Conservation (phyloP, 179 eudicot genomes). For the Sideroxylon spinosum region DNA sequence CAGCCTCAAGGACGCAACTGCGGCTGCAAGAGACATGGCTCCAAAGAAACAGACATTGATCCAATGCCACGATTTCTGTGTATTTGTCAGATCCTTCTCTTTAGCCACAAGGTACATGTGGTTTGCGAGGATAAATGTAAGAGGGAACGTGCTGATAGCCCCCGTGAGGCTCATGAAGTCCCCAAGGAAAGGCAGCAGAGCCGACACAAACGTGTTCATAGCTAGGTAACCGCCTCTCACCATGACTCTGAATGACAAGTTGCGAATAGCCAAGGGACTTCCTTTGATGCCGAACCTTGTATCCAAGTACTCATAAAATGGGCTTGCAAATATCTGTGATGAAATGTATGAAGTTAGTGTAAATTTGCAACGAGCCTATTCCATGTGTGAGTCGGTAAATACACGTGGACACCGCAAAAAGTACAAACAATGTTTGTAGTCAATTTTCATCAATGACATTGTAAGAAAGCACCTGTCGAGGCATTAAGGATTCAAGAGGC, state of each 20-base stretch:
- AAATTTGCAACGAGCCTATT: neutral
- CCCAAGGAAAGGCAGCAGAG: constrained; percentile 80
- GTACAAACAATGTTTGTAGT: neutral
- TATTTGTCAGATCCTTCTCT: constrained; percentile 35
- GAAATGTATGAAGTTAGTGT: neutral
- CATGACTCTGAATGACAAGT: constrained; percentile 57
- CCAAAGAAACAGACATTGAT: constrained; percentile 68
- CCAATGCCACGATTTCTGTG: constrained; percentile 85
- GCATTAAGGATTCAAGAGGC: too few relatives aligned
- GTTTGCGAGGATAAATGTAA: constrained; percentile 82
- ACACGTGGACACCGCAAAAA: neutral
- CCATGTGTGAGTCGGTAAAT: neutral
- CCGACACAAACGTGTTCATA: constrained; percentile 65
- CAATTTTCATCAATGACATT: too few relatives aligned
- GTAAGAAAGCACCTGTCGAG: too few relatives aligned
- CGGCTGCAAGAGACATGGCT: constrained; percentile 54
- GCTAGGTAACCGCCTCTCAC: constrained; percentile 79
- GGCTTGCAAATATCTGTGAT: constrained; percentile 80
- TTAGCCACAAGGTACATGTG: constrained; percentile 80
- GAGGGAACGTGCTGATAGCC: constrained; percentile 80
- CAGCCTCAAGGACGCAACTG: constrained; percentile 70
- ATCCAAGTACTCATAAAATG: constrained; percentile 89
- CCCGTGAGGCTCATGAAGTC: constrained; percentile 96
- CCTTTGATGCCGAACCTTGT: constrained; percentile 70
- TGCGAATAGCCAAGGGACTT: constrained; percentile 46